Evolutionary conservation across 2,329 filamentous ascomycete species (phyloP).

Genomic region (Exophiala dermatitidis): DNA sequence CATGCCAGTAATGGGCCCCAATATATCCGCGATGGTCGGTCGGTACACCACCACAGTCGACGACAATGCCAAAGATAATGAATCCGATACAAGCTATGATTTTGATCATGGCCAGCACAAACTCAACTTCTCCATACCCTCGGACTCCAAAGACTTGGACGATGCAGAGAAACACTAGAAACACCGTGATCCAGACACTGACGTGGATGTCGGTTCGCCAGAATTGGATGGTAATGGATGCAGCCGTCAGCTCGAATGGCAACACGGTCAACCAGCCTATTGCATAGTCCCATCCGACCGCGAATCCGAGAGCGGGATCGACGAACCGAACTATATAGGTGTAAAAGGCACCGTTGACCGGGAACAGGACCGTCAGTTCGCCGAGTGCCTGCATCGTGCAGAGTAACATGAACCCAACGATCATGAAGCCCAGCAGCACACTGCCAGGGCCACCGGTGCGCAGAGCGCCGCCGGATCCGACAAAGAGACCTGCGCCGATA

Average conservation of each 20-base stretch:
- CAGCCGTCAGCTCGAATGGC: constrained; percentile 24
- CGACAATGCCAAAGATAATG: constrained; percentile 44
- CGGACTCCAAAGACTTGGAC: constrained; percentile 81
- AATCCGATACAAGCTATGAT: constrained; percentile 73
- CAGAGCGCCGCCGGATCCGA: constrained; percentile 34
- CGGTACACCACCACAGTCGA: neutral
- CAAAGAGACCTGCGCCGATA: constrained; percentile 36
- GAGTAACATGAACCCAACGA: constrained; percentile 55
- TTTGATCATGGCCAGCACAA: constrained; percentile 72
- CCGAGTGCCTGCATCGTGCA: constrained; percentile 47
- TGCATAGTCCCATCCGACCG: constrained; percentile 37
- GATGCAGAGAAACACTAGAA: constrained; percentile 60
- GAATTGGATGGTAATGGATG: constrained; percentile 23
- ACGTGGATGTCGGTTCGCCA: constrained; percentile 28
- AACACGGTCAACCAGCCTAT: constrained; percentile 22
- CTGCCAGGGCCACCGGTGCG: constrained; percentile 34
- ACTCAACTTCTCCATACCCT: constrained; percentile 77
- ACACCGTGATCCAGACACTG: constrained; percentile 56
- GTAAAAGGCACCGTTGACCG: constrained; percentile 62
- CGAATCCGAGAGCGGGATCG: constrained; percentile 40
- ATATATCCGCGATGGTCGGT: constrained; percentile 2
- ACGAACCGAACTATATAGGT: constrained; percentile 61
- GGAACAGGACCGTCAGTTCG: constrained; percentile 77
- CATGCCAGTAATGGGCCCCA: constrained; percentile 55
- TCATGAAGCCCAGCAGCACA: constrained; percentile 41